Base-by-base conservation (phyloP, 108 stramenopile genomes). In the Cylindrotheca fusiformis region DNA sequence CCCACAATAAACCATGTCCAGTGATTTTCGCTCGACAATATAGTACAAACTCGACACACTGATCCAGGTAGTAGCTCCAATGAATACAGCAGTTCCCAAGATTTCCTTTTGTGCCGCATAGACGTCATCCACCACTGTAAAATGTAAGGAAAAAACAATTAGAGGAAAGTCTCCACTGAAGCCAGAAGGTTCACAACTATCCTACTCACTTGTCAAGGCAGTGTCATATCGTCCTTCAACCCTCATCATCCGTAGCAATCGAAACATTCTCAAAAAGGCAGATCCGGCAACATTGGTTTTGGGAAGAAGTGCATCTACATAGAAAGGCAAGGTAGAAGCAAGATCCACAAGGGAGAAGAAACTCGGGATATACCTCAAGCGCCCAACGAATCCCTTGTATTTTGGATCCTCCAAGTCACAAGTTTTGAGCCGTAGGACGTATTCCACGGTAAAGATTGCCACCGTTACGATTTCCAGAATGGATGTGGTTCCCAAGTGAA, bases 211-310 rank as follows among this genome's bases (percentile, higher is more conserved):
- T 1, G 79, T 79, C 71, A 93, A 75, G 19, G 88, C 85, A 30
- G 83, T 67, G 70, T 85, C 82, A 68, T 83, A 91, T 12, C 93
- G 78, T 27, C 91, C 90, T 63, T 91, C 91, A 33, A 88, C 88
- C 28, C 81, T 84, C 87, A 94, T 89, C 91, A 96, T 91, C 19
- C 93, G 69, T 8, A 96, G 71, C 29, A 96, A 63, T 19, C 95
- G 93, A 68, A 91, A 91, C 95, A 96, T 94, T 67, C 95, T 58
- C 32, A 96, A 60, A 68, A 92, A 96, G 52, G 84, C 85, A 14
- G 87, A 67, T 20, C 82, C 85, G 0, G 74, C 64, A 25, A 74
- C 46, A 62, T 88, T 80, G 17, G 71, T 75, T 41, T 84, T 50
- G 4, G 68, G 61, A 22, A 96, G 67, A 58, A 96, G 86, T 19